Base-by-base conservation (phyloP, 768 basidiomycete species). In the Pleurotus giganteus region DNA sequence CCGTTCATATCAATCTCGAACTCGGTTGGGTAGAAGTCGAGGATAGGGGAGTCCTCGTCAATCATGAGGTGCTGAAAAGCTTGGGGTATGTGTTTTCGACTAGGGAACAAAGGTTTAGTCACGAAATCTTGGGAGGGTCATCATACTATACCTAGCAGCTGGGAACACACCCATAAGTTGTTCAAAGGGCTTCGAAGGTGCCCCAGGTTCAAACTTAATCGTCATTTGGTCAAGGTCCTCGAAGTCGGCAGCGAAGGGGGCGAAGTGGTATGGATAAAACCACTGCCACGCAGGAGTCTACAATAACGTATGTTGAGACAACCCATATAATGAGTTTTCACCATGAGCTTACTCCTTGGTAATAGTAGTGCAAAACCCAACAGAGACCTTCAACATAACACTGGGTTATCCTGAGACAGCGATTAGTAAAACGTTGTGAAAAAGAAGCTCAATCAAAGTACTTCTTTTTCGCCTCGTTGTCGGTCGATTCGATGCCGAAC, bases 1-100 rank as follows among this genome's bases (percentile, higher is more conserved):
- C 97, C 97, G 65, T 99, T 99, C 97, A 99, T 99, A 70, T 99
- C 97, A 64, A 98, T 88, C 62, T 95, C 85, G 69, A 99, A 99
- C 13, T 88, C 83, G 0, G 78, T 59, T 0, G 96, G 96, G 71
- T 98, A 98, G 74, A 98, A 98, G 65, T 98, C 95, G 57, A 93
- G 83, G 69, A 98, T 98, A 6, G 94, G 92, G 0, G 95, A 98
- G 28, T 88, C 82, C 45, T 86, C 81, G 2, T 90, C 83, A 3
- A 76, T 81, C 97, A 99, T 99, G 34, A 98, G 81, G 4, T 75
- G 65, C 28, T 97, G 95, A 77, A 98, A 94, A 0, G 83, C 78
- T 27, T 78, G 67, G 1, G 97, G 97, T 45, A 99, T 92, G 67
- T 97, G 94, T 57, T 85, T 74, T 63, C 88, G 91, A 72, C 95